phyloP scores from a whole-genome alignment of 805 yeast genomes.

The Debaryomyces hansenii region DNA sequence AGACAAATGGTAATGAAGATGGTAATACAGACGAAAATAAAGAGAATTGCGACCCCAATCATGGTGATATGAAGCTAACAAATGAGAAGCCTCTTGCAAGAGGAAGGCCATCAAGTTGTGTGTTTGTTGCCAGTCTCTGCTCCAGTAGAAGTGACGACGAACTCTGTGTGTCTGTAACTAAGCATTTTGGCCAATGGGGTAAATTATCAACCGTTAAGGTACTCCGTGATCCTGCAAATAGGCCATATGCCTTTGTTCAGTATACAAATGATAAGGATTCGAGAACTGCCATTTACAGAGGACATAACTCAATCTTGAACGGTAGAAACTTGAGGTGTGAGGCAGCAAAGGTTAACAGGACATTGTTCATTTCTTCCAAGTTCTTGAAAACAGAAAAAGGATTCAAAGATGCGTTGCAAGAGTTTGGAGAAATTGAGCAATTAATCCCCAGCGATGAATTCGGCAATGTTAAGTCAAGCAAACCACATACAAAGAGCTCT shows the following conservation, averaged over 20 bases:
- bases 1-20: background rate
- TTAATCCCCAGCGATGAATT: slow-evolving; percentile 43
- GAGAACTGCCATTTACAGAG: slow-evolving; percentile 60
- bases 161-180: slow-evolving; percentile 64
- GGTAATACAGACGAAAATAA: slow-evolving; percentile 1
- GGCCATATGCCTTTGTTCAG: slow-evolving; percentile 94
- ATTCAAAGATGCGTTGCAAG: slow-evolving; percentile 39
- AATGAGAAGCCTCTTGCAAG: slow-evolving; percentile 8
- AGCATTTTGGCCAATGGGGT: slow-evolving; percentile 73
- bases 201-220: slow-evolving; percentile 73
- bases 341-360: slow-evolving; percentile 87
- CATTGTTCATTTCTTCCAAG: slow-evolving; percentile 58
- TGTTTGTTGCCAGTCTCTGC: slow-evolving; percentile 82
- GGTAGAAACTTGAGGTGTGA: slow-evolving; percentile 85
- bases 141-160: slow-evolving; percentile 68
- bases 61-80: background rate
- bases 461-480: slow-evolving; percentile 22
- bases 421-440: slow-evolving; percentile 78
- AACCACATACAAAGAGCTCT: slow-evolving; percentile 17
- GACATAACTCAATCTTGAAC: slow-evolving; percentile 67
- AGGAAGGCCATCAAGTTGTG: slow-evolving; percentile 82
- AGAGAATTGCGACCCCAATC: slow-evolving; percentile 1
- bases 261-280: slow-evolving; percentile 73
- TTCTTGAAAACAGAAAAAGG: slow-evolving; percentile 22
- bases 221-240: slow-evolving; percentile 70